phyloP scores from a whole-genome alignment of 805 yeast species.

The Ogataea trehalophila region DNA sequence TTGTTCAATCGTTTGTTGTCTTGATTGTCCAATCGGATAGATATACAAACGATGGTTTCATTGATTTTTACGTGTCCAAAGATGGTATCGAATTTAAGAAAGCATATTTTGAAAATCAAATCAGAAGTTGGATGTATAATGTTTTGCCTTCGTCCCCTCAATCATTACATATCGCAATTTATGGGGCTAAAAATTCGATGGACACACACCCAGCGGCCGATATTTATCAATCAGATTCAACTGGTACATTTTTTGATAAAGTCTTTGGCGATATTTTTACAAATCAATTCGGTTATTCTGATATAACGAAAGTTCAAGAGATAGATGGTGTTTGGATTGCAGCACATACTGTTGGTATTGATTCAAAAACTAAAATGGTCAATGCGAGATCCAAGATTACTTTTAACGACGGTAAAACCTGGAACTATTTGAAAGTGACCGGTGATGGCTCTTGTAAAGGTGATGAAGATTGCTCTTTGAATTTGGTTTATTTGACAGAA shows the following conservation, averaged over 20 bases:
- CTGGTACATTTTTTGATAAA: conserved; percentile 50
- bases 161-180: conserved; percentile 38
- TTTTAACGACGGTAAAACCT: conserved; percentile 48
- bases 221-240: conserved; percentile 50
- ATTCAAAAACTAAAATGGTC: conserved; percentile 25
- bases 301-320: conserved; percentile 40
- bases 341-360: conserved; percentile 18
- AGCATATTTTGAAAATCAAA: conserved; percentile 36
- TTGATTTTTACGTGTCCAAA: conserved; percentile 41
- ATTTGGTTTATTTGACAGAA: conserved; percentile 31
- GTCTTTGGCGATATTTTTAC: conserved; percentile 36
- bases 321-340: conserved; percentile 63
- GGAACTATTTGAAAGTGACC: conserved; percentile 43
- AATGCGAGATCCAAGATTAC: conserved; percentile 36
- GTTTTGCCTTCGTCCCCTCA: conserved; percentile 38
- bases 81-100: conserved; percentile 38
- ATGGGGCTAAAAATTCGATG: conserved; percentile 18
- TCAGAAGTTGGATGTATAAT: conserved; percentile 32
- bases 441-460: conserved; percentile 42
- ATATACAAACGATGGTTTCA: conserved; percentile 33
- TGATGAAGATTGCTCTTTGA: conserved; percentile 46
- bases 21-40: conserved; percentile 39
- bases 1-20: conserved; percentile 38
- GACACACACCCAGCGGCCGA: conserved; percentile 25
- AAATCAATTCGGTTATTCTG: conserved; percentile 33